Evolutionary conservation across 768 basidiomycete genomes (phyloP), one percentile per base, ranked within the genome.

Genomic region (Xanthoconium stramineum): DNA sequence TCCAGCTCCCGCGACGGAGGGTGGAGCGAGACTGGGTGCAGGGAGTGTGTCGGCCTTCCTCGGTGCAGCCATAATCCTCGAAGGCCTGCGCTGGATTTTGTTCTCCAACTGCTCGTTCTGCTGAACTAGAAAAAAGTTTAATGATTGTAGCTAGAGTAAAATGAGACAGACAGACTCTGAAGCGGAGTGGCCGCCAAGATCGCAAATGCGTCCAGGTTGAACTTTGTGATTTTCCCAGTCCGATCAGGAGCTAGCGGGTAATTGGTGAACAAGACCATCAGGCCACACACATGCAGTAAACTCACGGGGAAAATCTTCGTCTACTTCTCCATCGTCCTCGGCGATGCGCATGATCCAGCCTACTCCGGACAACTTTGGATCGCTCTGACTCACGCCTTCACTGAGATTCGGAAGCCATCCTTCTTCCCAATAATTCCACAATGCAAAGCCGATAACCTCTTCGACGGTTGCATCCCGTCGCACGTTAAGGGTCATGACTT

Each of bases 231-330:
- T 64, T 88, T 88, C 1, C 89, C 84, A 37, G 85, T 85, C 20
- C 97, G 80, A 69, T 98, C 97, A 10, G 95, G 90, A 0, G 96
- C 96, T 96, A n/a, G 38, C 37, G 37, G 10, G n/a, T 12, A 53
- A 0, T 52, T 7, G 33, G 38, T 57, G 24, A 63, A 54, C 33
- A n/a, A 15, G 24, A 35, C 7, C 29, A 17, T 7, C 29, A 17
- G 19, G 40, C 14, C 7, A n/a, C 24, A 14, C 15, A 8, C 12
- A 15, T 19, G 29, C 1, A 36, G n/a, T 6, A 35, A 15, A 78
- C 91, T 63, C 69, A 96, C 95, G 90, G 24, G 96, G 97, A 67
- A 95, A 98, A 74, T 99, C 97, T 69, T 98, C 97, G 68, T 99
- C 97, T 1, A 98, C 93, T 70, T 98, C 96, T 15, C 97, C 97